Conservation (phyloP, 441 rosid genomes). For the Pelargonium myrrhifolium region DNA sequence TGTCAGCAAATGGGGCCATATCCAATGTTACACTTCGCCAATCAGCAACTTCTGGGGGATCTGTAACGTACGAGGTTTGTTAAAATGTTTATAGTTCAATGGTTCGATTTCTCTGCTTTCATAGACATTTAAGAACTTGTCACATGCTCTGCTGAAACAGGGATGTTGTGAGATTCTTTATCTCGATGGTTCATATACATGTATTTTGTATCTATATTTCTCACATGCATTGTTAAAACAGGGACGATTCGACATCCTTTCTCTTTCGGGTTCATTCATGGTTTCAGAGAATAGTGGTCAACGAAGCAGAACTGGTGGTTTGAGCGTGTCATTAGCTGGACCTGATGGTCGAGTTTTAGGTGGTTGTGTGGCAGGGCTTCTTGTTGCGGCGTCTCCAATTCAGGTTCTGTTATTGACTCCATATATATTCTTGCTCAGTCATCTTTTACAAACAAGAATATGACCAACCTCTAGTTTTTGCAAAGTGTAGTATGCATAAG, state of each 20-base stretch:
- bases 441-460: too few relatives aligned
- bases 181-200: neutral
- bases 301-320: constrained; percentile 46
- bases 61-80: constrained; percentile 64
- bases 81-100: too few relatives aligned
- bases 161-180: neutral
- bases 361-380: constrained; percentile 50
- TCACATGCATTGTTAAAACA: constrained; percentile 17
- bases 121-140: neutral
- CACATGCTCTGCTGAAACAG: neutral
- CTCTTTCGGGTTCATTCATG: constrained; percentile 46
- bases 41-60: constrained; percentile 53
- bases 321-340: constrained; percentile 44
- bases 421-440: neutral
- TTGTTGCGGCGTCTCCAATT: constrained; percentile 46
- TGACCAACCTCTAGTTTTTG: too few relatives aligned
- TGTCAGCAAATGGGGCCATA: constrained; percentile 59
- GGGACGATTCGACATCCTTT: constrained; percentile 57
- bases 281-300: constrained; percentile 36
- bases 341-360: constrained; percentile 56
- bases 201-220: neutral
- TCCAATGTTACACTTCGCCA: constrained; percentile 63
- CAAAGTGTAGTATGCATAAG: too few relatives aligned
- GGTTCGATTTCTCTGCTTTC: neutral
- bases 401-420: constrained; percentile 25